Conservation (phyloP, 2,329 filamentous ascomycete genomes). For the Colletotrichum lini region DNA sequence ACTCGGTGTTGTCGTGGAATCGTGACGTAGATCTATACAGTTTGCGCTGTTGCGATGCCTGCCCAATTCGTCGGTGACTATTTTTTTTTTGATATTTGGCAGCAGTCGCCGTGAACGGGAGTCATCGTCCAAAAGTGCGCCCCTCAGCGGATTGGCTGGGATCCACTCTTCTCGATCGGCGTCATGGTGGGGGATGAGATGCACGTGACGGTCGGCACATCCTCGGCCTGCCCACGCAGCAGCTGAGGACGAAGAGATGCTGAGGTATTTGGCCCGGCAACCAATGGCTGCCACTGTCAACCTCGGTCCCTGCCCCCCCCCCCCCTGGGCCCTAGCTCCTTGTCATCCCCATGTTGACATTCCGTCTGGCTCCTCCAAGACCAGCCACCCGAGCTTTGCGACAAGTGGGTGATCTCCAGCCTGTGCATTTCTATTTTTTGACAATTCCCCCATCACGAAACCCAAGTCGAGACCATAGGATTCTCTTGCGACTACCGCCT, state of each 20-base stretch:
- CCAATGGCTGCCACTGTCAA: conserved; percentile 42
- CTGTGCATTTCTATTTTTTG: conserved; percentile 23
- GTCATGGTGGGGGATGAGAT: conserved; percentile 23
- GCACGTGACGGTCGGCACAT: conserved; percentile 29
- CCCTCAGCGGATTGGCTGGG: conserved; percentile 3
- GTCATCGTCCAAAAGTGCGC: conserved; percentile 38
- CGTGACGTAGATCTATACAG: background rate
- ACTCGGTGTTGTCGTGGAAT: background rate
- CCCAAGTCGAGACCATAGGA: background rate
- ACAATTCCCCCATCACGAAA: conserved; percentile 4
- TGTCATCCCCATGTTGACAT: conserved; percentile 38
- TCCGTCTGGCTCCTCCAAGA: conserved; percentile 23
- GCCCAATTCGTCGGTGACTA: conserved; percentile 2
- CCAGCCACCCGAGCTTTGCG: conserved; percentile 42
- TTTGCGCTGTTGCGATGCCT: conserved; percentile 5
- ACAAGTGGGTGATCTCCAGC: conserved; percentile 38
- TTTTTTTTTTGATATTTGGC: conserved; percentile 18
- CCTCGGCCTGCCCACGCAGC: conserved; percentile 11
- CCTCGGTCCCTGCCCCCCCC: conserved; percentile 39
- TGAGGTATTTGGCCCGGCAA: conserved; percentile 40
- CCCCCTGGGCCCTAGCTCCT: conserved; percentile 34
- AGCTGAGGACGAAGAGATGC: too few relatives aligned
- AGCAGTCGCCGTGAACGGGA: conserved; percentile 15
- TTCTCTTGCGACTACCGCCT: conserved; percentile 4
- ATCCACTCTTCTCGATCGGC: conserved; percentile 19